Evolutionary conservation across 2,329 filamentous ascomycete genomes (phyloP), one percentile per base, ranked within the genome.

Genomic region (Stemphylium vesicarium): DNA sequence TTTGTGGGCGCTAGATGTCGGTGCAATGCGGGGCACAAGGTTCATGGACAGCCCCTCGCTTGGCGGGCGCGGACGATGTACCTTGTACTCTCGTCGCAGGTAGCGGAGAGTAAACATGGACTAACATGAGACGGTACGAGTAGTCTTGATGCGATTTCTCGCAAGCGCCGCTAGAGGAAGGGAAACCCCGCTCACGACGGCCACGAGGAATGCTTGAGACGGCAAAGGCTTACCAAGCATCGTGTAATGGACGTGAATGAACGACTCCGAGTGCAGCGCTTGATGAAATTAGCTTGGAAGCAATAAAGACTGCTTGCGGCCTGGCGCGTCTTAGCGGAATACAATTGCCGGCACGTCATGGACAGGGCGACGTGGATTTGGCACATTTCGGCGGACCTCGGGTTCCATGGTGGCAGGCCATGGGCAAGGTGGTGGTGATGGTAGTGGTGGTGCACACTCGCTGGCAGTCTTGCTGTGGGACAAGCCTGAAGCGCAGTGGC

Each of bases 21-120:
- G 42, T 56, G 53, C 39, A 29, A 46, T 63, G 61, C 56, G 58
- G 58, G 57, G 57, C 54, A 54, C 43, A 35, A 35, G 50, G 24
- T 51, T 29, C 26, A 53, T 29, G 40, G 42, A 46, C 44, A 56
- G 53, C 53, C 55, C 54, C 50, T 50, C 51, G 45, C 45, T 48
- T 51, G 37, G 41, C 38, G 33, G 31, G 31, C 18, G 39, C 38
- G 37, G 42, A 26, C 15, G 48, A 41, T 43, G 31, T 50, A 42
- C 49, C 41, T 26, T 37, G 40, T n/a, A 16, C 26, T 26, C 39
- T 12, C 12, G 40, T 15, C 10, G 9, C 11, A 24, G 26, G 12
- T 29, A 16, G 44, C 15, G 6, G 12, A 33, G 32, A 51, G 29
- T 12, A 33, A 37, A 51, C 40, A 38, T 36, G 26, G 6, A 31